phyloP scores from a whole-genome alignment of 768 basidiomycete genomes.

The Mycena alexandri region DNA sequence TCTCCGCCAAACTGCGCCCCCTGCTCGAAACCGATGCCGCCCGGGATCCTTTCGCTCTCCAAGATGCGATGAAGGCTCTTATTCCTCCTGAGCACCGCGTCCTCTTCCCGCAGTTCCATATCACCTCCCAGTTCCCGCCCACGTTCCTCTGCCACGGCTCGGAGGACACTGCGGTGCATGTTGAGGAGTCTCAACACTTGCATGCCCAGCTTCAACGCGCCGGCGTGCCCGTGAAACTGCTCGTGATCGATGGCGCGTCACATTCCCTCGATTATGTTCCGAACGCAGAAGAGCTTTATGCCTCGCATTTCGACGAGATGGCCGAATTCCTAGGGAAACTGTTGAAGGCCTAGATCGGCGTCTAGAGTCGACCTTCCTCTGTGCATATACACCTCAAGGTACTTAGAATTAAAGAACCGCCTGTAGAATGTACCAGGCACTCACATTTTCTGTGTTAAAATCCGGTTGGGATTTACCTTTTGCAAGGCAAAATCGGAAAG shows the following conservation, averaged over 20 bases:
- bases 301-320: slow-evolving; percentile 51
- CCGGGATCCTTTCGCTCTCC: slow-evolving; percentile 23
- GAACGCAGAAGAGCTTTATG: slow-evolving; percentile 56
- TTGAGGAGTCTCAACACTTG: slow-evolving; percentile 56
- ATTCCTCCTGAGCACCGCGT: slow-evolving; percentile 51
- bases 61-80: slow-evolving; percentile 30
- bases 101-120: slow-evolving; percentile 64
- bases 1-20: slow-evolving; percentile 58
- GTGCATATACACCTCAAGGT: too few species aligned
- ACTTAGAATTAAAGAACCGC: too few species aligned
- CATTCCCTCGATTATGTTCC: slow-evolving; percentile 70
- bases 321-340: slow-evolving; percentile 51
- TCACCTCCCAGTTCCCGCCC: slow-evolving; percentile 59
- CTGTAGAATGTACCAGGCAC: too few species aligned
- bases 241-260: slow-evolving; percentile 57
- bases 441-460: too few species aligned
- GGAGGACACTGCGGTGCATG: slow-evolving; percentile 59
- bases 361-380: too few species aligned
- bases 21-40: slow-evolving; percentile 29
- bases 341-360: neutral
- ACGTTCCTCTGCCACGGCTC: slow-evolving; percentile 65
- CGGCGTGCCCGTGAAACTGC: slow-evolving; percentile 52
- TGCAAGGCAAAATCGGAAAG: too few species aligned
- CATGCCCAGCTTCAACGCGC: slow-evolving; percentile 48
- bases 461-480: too few species aligned